These are phyloP conservation scores for Fusarium sp. DNA, from an alignment of 2,329 filamentous ascomycete species.

Conservation along the genomic window DNA sequence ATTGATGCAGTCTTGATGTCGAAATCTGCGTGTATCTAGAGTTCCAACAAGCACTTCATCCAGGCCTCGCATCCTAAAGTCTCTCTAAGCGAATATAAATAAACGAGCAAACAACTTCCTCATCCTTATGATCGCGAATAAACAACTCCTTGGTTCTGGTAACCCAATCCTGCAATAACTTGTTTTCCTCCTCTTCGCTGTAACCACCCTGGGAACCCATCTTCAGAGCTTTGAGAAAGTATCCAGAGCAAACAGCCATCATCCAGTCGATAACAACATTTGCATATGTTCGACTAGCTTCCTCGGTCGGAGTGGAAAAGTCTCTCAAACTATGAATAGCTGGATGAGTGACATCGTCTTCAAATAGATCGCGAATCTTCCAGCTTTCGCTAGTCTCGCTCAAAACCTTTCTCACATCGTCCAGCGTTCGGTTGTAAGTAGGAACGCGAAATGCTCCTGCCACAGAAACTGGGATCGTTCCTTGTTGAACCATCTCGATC, in stretches of 20 bases:
- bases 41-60: too few species aligned
- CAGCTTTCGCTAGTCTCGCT: background rate
- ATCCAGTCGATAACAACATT: conserved; percentile 8
- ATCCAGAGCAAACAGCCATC: conserved; percentile 17
- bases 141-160: background rate
- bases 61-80: background rate
- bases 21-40: too few species aligned
- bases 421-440: background rate
- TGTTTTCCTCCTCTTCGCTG: background rate
- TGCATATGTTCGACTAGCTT: background rate
- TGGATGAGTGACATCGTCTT: background rate
- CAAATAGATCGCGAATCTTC: background rate
- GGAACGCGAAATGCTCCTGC: background rate
- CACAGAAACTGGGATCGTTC: background rate
- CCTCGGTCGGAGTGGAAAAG: accelerated
- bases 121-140: conserved; percentile 1
- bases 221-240: conserved; percentile 4
- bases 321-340: background rate
- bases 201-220: background rate
- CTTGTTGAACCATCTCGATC: conserved; percentile 11
- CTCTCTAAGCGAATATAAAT: background rate
- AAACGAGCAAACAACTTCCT: conserved; percentile 5
- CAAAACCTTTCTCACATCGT: background rate
- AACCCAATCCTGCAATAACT: background rate
- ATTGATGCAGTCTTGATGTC: too few species aligned